Evolutionary conservation across 345 rosid species (phyloP).

Genomic region (Limnanthes douglasii): DNA sequence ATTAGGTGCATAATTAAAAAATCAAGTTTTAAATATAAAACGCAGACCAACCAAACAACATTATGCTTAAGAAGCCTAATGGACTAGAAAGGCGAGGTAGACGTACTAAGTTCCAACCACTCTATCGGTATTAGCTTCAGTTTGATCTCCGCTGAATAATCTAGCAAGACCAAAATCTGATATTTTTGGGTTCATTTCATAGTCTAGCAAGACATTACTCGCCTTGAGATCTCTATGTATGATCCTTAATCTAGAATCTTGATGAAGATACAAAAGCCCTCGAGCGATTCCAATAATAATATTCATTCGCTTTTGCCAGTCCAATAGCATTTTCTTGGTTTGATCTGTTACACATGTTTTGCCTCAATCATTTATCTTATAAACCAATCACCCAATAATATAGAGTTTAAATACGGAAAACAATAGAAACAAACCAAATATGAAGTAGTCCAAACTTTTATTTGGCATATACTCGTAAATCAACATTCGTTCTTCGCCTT

Average conservation of each 20-base stretch:
- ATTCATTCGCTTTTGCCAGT: conserved; percentile 7
- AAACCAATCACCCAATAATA: not conserved
- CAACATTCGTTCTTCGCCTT: conserved; percentile 16
- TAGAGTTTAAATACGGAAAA: not conserved
- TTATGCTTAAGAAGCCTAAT: too few relatives aligned
- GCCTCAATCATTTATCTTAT: too few relatives aligned
- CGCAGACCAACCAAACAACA: too few relatives aligned
- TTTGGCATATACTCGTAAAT: conserved; percentile 28
- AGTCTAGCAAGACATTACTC: conserved; percentile 10
- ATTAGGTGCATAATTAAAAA: too few relatives aligned
- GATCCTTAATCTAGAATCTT: conserved; percentile 11
- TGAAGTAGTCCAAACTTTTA: conserved; percentile 19
- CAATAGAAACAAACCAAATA: conserved; percentile 15
- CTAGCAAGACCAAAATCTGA: conserved; percentile 16
- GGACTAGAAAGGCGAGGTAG: too few relatives aligned
- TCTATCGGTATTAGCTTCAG: conserved; percentile 4
- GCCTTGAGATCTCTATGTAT: conserved; percentile 12
- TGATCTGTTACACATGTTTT: conserved; percentile 3
- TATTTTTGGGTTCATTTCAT: conserved; percentile 12
- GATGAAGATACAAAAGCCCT: conserved; percentile 16
- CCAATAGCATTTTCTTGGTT: conserved; percentile 1
- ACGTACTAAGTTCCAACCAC: conserved; percentile 14
- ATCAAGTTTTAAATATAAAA: too few relatives aligned
- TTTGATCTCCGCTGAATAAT: conserved; percentile 5
- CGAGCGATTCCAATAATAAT: conserved; percentile 11